Conservation (phyloP, 768 basidiomycete species). For the Gelatoporia subvermispora region DNA sequence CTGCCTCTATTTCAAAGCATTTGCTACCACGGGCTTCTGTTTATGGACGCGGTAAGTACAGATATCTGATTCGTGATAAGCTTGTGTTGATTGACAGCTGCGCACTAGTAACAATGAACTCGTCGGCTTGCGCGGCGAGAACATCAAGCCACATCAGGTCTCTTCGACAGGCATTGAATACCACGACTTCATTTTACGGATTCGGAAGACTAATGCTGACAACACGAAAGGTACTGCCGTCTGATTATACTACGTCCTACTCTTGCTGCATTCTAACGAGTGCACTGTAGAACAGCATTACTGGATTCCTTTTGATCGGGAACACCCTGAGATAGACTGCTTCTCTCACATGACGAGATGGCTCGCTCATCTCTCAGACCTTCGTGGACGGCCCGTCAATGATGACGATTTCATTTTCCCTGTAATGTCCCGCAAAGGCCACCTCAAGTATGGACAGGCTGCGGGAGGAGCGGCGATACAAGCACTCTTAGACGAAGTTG, state of each 20-base stretch:
- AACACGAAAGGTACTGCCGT: not conserved
- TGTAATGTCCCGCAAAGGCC: not conserved
- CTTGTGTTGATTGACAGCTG: not conserved
- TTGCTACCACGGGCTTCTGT: not conserved
- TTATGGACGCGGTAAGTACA: not conserved
- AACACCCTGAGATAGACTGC: not conserved
- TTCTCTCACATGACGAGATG: not conserved
- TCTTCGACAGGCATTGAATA: not conserved
- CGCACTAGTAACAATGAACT: not conserved
- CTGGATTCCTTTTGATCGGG: not conserved
- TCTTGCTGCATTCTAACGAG: not conserved
- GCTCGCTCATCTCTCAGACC: not conserved
- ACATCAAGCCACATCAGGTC: not conserved
- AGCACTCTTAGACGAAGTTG: not conserved
- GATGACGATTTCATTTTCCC: not conserved
- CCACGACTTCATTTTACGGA: not conserved
- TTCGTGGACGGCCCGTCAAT: not conserved
- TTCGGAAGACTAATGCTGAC: not conserved
- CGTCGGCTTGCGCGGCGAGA: not conserved
- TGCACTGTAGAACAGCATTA: not conserved
- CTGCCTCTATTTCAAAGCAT: not conserved
- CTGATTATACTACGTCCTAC: not conserved
- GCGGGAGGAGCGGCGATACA: not conserved
- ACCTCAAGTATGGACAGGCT: not conserved
- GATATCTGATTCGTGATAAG: not conserved